Evolutionary conservation across 345 rosid genomes (phyloP), one percentile per base, ranked within the genome.

Genomic region (Clausena lansium): DNA sequence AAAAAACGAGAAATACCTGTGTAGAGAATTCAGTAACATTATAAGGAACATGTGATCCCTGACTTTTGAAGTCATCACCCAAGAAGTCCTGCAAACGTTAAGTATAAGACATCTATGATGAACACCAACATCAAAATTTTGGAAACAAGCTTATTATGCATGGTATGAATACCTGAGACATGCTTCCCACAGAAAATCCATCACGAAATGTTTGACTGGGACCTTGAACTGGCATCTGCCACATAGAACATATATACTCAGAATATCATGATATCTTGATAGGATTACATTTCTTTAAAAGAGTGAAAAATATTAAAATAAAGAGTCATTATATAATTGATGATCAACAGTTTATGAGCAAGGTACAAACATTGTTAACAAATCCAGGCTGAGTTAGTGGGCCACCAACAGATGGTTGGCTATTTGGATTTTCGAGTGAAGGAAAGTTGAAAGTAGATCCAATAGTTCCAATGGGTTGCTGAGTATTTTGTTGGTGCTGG

Each of bases 1-100:
- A 52, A 54, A 15, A 63, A 62, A n/a, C 76, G 75, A 69, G 82
- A 24, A 52, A 61, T 76, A 93, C 98, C 97, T 97, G 99, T 35
- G 98, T 91, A 35, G 99, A 87, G 80, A 94, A 93, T 78, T 97
- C 98, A 36, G 92, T 80, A 85, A 93, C 89, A 84, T 89, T 91
- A 80, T 94, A 94, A 66, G 98, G 96, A 85, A 82, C 97, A 84
- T 92, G 96, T 65, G 99, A 97, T 77, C 98, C 98, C 86, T 94
- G 98, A 81, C 99, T 97, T 87, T 97, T 97, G 79, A 97, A 87
- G 87, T 97, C 98, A 84, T 97, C 98, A 66, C 93, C 90, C 88
- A 94, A 87, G 86, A 94, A 97, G 74, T 97, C 98, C 99, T 97
- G 86, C 64, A 32, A 27, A 80, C 45, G 55, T 64, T 52, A 77